Evolutionary conservation across 176 grass and related monocot species (phyloP), one percentile per base, ranked within the genome.

Genomic region (Raddia distichophylla): DNA sequence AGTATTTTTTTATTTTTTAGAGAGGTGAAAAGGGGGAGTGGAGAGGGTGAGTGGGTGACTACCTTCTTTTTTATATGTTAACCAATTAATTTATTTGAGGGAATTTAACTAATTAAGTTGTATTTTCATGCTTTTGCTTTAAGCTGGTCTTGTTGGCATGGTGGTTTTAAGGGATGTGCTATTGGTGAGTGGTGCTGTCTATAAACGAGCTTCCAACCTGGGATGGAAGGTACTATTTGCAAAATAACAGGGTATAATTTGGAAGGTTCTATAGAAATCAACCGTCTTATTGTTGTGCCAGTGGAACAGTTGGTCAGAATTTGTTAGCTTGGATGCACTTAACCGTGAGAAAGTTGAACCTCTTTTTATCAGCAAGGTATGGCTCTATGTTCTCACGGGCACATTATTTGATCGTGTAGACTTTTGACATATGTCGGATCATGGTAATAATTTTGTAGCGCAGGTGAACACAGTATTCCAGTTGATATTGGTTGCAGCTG

Each of bases 341-440:
- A 71, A 84, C 27, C 79, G 71, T 2, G 90, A 94, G 69, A 98
- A 98, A 78, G 86, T 98, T 44, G 79, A 94, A 43, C 95, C 95
- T 58, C 88, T 98, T 71, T 95, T 98, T 85, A 95, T 95, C 54
- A 98, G 95, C 90, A 98, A 98, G 92, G 95, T 86, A 71, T 81
- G 64, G 15, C 80, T 74, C 77, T 77, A 13, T 85, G 63, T 77
- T 45, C 37, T 51, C 40, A 59, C 19, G 76, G 4, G 27, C 27
- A 27, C 27, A 27, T 27, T 73, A 74, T 60, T 75, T 71, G 54
- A 82, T 78, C 43, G 19, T 64, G 67, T 81, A 73, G 60, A 16
- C 2, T 74, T 76, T 47, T 53, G 43, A 40, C 56, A 67, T 90
- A 27, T 55, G 60, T 66, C 51, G 53, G 78, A 84, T 4, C 74